These are phyloP conservation scores for Lasiosphaeria hispida DNA, from an alignment of 495 filamentous ascomycete species.

Conservation along the genomic window DNA sequence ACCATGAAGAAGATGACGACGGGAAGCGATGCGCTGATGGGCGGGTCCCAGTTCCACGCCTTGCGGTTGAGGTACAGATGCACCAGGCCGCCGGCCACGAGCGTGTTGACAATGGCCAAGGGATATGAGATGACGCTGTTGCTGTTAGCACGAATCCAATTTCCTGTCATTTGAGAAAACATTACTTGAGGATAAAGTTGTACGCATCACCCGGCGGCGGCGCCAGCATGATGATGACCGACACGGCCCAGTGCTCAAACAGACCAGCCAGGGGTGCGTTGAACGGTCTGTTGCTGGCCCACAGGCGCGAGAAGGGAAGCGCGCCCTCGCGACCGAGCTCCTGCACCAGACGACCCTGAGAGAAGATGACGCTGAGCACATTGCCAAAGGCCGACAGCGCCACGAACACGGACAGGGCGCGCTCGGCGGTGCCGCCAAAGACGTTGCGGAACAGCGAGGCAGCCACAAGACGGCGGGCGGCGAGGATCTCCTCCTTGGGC, in stretches of 20 bases:
- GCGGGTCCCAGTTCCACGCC: constrained; percentile 41
- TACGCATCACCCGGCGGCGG: constrained; percentile 65
- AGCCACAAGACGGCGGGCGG: constrained; percentile 59
- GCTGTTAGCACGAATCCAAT: constrained; percentile 8
- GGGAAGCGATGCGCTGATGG: constrained; percentile 42
- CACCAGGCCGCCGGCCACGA: constrained; percentile 55
- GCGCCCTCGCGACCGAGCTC: constrained; percentile 66
- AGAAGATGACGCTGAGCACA: constrained; percentile 67
- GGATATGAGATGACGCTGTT: constrained; percentile 59
- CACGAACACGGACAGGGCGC: constrained; percentile 66
- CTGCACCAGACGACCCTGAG: constrained; percentile 63
- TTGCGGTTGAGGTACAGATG: constrained; percentile 54
- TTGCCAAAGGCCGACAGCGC: constrained; percentile 72
- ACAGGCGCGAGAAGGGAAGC: constrained; percentile 59
- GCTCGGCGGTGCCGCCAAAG: constrained; percentile 56
- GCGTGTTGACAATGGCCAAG: constrained; percentile 57
- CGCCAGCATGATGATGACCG: constrained; percentile 59
- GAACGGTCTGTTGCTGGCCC: constrained; percentile 63
- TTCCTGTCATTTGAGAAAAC: not conserved
- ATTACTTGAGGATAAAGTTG: constrained; percentile 60
- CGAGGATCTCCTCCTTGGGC: constrained; percentile 59
- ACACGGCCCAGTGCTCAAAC: constrained; percentile 60
- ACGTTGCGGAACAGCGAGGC: constrained; percentile 66
- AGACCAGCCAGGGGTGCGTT: constrained; percentile 61
- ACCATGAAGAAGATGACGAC: constrained; percentile 48